phyloP scores from a whole-genome alignment of 352 stramenopile species.

The Blastocystis sp. region DNA sequence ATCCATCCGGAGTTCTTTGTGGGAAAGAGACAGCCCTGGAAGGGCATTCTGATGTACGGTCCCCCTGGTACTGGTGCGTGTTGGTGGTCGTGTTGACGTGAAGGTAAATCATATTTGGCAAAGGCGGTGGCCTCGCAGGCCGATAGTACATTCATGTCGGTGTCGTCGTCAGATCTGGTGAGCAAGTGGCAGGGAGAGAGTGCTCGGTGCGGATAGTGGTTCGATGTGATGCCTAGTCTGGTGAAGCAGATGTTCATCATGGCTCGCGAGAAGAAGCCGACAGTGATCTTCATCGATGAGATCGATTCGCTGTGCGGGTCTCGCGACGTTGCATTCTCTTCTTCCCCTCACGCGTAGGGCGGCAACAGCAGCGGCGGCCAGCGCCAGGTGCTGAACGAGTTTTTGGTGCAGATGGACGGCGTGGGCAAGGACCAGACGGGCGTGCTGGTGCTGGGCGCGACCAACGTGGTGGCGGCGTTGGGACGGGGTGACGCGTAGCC shows the following conservation, averaged over 20 bases:
- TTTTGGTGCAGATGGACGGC: slow-evolving; percentile 93
- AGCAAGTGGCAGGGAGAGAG: slow-evolving; percentile 97
- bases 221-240: slow-evolving; percentile 76
- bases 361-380: slow-evolving; percentile 83
- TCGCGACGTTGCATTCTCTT: slow-evolving; percentile 71
- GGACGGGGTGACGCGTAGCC: slow-evolving; percentile 72
- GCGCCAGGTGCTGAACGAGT: slow-evolving; percentile 96
- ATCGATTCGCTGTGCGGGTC: slow-evolving; percentile 88
- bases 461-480: slow-evolving; percentile 80
- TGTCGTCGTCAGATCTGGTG: slow-evolving; percentile 93
- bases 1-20: slow-evolving; percentile 95
- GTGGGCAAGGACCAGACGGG: slow-evolving; percentile 84
- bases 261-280: slow-evolving; percentile 84
- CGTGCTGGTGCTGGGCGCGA: slow-evolving; percentile 89
- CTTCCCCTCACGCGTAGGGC: neutral
- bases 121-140: slow-evolving; percentile 97
- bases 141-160: slow-evolving; percentile 94
- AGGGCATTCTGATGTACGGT: slow-evolving; percentile 92
- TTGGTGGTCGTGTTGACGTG: too few species aligned
- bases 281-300: slow-evolving; percentile 97
- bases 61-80: slow-evolving; percentile 77
- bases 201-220: slow-evolving; percentile 76
- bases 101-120: slow-evolving; percentile 88
- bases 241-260: slow-evolving; percentile 97
- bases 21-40: slow-evolving; percentile 77